These are phyloP conservation scores for Russula emetica DNA, from an alignment of 768 basidiomycete species.

Conservation along the genomic window DNA sequence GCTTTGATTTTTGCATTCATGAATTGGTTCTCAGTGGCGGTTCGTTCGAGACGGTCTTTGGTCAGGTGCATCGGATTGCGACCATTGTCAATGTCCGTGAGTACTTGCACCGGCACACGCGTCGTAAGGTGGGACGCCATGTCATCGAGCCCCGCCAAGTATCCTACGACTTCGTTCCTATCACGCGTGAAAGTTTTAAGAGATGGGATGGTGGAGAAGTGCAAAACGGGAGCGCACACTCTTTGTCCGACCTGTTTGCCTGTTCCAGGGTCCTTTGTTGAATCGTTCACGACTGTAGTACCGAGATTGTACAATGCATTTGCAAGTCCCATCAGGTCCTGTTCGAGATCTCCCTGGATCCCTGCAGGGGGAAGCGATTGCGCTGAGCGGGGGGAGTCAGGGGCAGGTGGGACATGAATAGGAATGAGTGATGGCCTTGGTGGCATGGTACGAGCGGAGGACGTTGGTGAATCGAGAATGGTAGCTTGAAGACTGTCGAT, in stretches of 20 bases:
- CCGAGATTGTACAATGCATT: conserved; percentile 77
- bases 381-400: conserved; percentile 66
- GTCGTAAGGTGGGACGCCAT: conserved; percentile 58
- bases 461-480: neutral
- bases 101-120: conserved; percentile 70
- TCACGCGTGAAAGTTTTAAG: neutral
- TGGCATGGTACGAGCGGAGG: conserved; percentile 18
- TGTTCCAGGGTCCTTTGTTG: conserved; percentile 62
- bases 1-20: conserved; percentile 87
- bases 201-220: neutral
- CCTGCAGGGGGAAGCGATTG: conserved; percentile 70
- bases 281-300: conserved; percentile 78
- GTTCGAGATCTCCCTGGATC: conserved; percentile 66
- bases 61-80: conserved; percentile 81
- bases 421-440: conserved; percentile 16
- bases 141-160: conserved; percentile 63
- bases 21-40: conserved; percentile 86
- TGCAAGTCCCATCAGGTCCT: conserved; percentile 71
- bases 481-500: too few species aligned
- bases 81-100: conserved; percentile 73
- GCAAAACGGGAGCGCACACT: conserved; percentile 48
- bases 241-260: conserved; percentile 74
- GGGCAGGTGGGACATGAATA: conserved; percentile 36
- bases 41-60: conserved; percentile 71
- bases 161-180: conserved; percentile 72